phyloP scores from a whole-genome alignment of 1,284 basidiomycete genomes.

The Irpex sp. region DNA sequence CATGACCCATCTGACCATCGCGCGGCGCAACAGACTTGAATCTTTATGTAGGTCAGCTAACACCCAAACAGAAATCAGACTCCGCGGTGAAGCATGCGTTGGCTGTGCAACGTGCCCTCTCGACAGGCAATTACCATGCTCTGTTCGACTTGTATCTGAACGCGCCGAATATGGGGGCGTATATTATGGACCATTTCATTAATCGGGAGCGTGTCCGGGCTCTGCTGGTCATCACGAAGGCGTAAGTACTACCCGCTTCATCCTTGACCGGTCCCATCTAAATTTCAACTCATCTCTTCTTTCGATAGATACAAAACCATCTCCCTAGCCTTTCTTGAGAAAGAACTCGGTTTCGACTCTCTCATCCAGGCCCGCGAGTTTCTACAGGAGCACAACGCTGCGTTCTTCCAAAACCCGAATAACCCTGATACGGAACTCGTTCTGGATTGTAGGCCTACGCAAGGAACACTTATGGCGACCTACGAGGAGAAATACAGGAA shows the following conservation, averaged over 20 bases:
- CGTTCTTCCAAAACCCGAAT: constrained; percentile 63
- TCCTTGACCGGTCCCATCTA: not conserved
- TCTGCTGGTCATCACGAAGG: constrained; percentile 86
- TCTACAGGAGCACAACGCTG: constrained; percentile 65
- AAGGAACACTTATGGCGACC: constrained; percentile 45
- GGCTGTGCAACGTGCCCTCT: constrained; percentile 80
- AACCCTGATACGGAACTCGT: constrained; percentile 53
- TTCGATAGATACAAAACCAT: constrained; percentile 68
- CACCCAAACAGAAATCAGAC: constrained; percentile 79
- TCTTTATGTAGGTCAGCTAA: constrained; percentile 93
- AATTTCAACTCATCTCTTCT: not conserved
- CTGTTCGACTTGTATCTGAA: constrained; percentile 83
- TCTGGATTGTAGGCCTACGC: constrained; percentile 61
- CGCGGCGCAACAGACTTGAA: constrained; percentile 73
- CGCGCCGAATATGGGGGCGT: constrained; percentile 96
- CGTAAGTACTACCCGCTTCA: constrained; percentile 46
- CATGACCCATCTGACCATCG: not conserved
- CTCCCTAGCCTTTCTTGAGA: constrained; percentile 71
- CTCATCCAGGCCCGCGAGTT: constrained; percentile 65
- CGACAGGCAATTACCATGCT: constrained; percentile 91
- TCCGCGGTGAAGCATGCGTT: constrained; percentile 85
- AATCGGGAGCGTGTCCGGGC: constrained; percentile 87
- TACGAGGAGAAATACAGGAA: constrained; percentile 75
- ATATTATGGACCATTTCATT: constrained; percentile 99
- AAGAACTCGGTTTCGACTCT: constrained; percentile 82